Percentiles rank a stretch among this genome's conserved stretches.
These are phyloP conservation scores for Leptomonas seymouri DNA, from an alignment of 208 protist species.

Conservation along the genomic window DNA sequence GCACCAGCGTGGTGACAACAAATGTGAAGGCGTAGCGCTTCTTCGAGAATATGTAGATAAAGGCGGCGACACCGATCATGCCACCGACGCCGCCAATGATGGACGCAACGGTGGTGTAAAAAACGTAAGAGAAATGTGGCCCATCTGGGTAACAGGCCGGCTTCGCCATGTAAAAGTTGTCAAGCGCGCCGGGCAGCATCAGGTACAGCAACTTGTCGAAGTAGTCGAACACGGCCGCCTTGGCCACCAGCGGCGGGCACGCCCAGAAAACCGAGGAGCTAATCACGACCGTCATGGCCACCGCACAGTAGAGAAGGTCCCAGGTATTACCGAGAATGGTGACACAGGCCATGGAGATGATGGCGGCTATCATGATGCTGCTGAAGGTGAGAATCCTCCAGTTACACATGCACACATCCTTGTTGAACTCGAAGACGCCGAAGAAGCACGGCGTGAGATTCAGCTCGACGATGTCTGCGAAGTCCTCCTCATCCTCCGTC, in stretches of 20 bases:
- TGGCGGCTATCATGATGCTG: constrained; percentile 32
- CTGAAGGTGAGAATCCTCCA: constrained; percentile 35
- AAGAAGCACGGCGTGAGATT: constrained; percentile 22
- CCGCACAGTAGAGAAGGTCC: constrained; percentile 37
- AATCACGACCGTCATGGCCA: constrained; percentile 27
- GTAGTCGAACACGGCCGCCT: constrained; percentile 35
- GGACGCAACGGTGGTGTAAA: constrained; percentile 57
- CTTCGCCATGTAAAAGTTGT: constrained; percentile 54
- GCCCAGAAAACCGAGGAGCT: constrained; percentile 30
- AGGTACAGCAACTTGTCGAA: constrained; percentile 48
- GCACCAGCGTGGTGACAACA: constrained; percentile 34
- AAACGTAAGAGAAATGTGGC: constrained; percentile 67
- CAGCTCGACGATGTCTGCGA: constrained; percentile 15
- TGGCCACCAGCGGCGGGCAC: constrained; percentile 40
- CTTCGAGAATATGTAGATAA: constrained; percentile 60
- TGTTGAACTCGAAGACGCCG: constrained; percentile 43
- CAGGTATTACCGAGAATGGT: constrained; percentile 33
- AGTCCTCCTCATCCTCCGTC: too few species aligned
- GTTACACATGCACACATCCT: constrained; percentile 40
- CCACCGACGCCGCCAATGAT: constrained; percentile 48
- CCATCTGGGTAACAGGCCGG: constrained; percentile 43
- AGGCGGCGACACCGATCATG: constrained; percentile 44
- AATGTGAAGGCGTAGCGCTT: constrained; percentile 46
- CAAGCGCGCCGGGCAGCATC: constrained; percentile 47
- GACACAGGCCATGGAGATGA: constrained; percentile 39